Evolutionary conservation across 441 rosid genomes (phyloP).

Genomic region (Adansonia gregorii): DNA sequence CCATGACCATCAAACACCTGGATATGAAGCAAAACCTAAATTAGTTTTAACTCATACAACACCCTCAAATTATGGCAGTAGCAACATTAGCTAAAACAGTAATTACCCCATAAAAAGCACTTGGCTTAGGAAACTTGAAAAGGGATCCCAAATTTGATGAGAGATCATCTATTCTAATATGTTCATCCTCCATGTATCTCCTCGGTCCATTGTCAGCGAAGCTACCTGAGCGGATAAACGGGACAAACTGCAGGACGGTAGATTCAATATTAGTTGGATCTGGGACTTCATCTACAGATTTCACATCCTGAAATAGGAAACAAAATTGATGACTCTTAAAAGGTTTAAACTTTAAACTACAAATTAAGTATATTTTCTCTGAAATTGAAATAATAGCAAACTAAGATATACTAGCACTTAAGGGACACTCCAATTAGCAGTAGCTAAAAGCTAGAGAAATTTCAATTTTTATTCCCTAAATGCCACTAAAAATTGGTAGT

Average conservation of each 20-base stretch:
- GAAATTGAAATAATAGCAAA: neutral
- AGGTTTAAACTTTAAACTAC: neutral
- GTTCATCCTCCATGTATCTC: conserved; percentile 52
- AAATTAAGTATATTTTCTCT: neutral
- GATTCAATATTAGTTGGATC: conserved; percentile 42
- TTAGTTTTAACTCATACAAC: conserved; percentile 2
- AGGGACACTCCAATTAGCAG: neutral
- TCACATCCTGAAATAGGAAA: conserved; percentile 46
- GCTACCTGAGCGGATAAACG: conserved; percentile 62
- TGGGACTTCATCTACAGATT: conserved; percentile 35
- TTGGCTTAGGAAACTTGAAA: conserved; percentile 49
- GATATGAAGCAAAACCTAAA: neutral
- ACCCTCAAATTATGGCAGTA: conserved; percentile 9
- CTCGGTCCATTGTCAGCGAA: conserved; percentile 47
- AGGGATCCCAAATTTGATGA: conserved; percentile 44
- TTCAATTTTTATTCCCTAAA: neutral
- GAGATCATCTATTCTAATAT: conserved; percentile 51
- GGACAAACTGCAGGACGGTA: conserved; percentile 45
- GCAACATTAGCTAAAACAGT: neutral
- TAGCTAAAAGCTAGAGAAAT: neutral
- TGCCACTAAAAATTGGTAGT: neutral
- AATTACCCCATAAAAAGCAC: conserved; percentile 65
- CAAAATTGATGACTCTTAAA: neutral
- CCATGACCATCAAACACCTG: conserved; percentile 80
- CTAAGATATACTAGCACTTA: neutral